Percentiles rank a stretch among this genome's conserved stretches.
Evolutionary conservation across 768 basidiomycete genomes (phyloP).

Genomic region (Zangia roseola): DNA sequence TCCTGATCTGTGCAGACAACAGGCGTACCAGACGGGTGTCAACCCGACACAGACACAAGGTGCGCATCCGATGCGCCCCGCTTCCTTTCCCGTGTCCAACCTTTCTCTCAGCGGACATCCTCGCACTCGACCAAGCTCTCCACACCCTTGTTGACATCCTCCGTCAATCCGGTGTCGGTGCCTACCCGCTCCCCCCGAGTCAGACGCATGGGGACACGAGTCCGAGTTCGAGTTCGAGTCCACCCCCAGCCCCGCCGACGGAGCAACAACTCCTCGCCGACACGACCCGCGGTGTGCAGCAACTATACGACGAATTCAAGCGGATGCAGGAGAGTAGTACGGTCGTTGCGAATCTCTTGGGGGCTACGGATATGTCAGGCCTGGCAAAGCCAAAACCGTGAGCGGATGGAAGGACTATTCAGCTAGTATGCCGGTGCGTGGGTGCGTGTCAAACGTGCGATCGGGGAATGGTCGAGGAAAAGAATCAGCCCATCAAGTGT

Average conservation of each 20-base stretch:
- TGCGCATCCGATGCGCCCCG: slow-evolving; percentile 27
- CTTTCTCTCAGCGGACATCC: slow-evolving; percentile 42
- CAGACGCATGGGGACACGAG: slow-evolving; percentile 4
- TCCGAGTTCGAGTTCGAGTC: too few species aligned
- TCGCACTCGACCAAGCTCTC: slow-evolving; percentile 50
- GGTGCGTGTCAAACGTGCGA: too few species aligned
- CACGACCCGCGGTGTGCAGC: slow-evolving; percentile 42
- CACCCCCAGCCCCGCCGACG: slow-evolving; percentile 35
- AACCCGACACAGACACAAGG: slow-evolving; percentile 57
- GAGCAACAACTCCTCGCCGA: slow-evolving; percentile 48
- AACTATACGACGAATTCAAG: slow-evolving; percentile 49
- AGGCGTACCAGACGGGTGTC: slow-evolving; percentile 57
- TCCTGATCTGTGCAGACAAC: slow-evolving; percentile 42
- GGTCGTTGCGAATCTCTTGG: slow-evolving; percentile 47
- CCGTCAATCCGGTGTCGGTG: slow-evolving; percentile 63
- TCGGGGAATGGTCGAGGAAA: too few species aligned
- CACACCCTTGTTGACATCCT: slow-evolving; percentile 47
- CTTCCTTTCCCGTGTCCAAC: background rate
- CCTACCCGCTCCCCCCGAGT: slow-evolving; percentile 47
- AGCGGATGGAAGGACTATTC: background rate
- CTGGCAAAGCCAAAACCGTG: slow-evolving; percentile 13
- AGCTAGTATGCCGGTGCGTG: too few species aligned
- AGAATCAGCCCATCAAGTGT: too few species aligned
- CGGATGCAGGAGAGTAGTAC: slow-evolving; percentile 56
- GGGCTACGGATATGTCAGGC: slow-evolving; percentile 23